Evolutionary conservation across 441 rosid genomes (phyloP).

Genomic region (Pelargonium australe): DNA sequence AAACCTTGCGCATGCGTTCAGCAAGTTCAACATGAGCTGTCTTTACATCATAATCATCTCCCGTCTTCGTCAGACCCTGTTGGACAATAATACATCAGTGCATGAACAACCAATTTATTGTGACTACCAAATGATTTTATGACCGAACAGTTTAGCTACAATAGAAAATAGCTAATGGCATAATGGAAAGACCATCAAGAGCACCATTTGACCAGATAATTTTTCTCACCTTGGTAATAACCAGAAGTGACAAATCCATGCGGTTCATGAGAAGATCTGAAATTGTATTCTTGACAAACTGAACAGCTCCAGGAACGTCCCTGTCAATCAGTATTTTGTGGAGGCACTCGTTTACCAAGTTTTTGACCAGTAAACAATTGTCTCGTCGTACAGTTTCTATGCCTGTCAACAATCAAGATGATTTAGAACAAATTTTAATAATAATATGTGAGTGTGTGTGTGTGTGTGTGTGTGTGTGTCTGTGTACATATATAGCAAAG

Average conservation of each 20-base stretch:
- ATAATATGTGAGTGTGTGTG: not conserved
- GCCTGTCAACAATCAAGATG: constrained; percentile 40
- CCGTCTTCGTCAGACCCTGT: constrained; percentile 91
- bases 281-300: constrained; percentile 80
- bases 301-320: constrained; percentile 84
- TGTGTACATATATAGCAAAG: not conserved
- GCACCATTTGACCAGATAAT: constrained; percentile 16
- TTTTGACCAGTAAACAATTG: constrained; percentile 92
- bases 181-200: constrained; percentile 16
- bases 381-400: constrained; percentile 98
- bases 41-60: constrained; percentile 93
- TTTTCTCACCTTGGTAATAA: constrained; percentile 76
- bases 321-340: constrained; percentile 82
- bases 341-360: constrained; percentile 87
- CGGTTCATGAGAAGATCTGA: constrained; percentile 98
- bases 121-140: not conserved
- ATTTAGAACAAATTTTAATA: constrained; percentile 18
- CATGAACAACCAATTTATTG: constrained; percentile 4
- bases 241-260: constrained; percentile 93
- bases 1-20: constrained; percentile 97
- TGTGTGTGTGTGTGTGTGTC: too few species aligned
- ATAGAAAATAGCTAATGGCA: constrained; percentile 11
- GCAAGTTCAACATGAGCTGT: constrained; percentile 97
- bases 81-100: constrained; percentile 15
- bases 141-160: not conserved